Base-by-base conservation (phyloP, 129 eudicot genomes). In the Logfia minima region DNA sequence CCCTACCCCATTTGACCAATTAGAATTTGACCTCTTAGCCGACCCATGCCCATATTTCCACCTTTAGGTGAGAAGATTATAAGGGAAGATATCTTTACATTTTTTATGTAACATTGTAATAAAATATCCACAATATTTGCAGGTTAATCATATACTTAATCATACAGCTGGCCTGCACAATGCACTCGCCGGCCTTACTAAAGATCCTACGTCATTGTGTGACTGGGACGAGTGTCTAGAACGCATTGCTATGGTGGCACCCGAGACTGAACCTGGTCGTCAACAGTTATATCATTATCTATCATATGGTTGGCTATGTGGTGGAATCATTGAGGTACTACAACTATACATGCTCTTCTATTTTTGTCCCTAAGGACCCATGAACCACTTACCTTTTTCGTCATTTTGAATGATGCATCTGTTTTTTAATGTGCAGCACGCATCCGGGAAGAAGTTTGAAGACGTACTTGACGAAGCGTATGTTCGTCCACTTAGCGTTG, bases 271-370 rank as follows among this genome's bases (percentile, higher is more conserved):
- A 84, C 96, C 97, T 70, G 93, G 96, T 39, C 70, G 66, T 19
- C 52, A 82, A 80, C 96, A 87, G 82, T 77, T 87, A 24, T 92
- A 92, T 79, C 97, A 92, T 79, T 86, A 86, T 80, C 75, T 89
- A 22, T 89, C 97, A 11, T 92, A 80, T 74, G 97, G 97, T 26
- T 92, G 96, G 96, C 81, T 92, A 22, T 89, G 96, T 84, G 97
- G 97, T 37, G 97, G 96, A 62, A 86, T 92, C 81, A 84, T 92
- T 43, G 97, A 92, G 97, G 97, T 92, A 78, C 68, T 35, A 35
- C 53, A 8, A 45, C 8, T 70, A 45, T 69, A 65, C 61, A 18
- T 37, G 8, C 5, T 18, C 34, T 18, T 18, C 2, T 19, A 1
- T 34, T 17, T 8, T 37, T 24, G 26, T 24, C 26, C 26, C 26